Evolutionary conservation across 2,329 filamentous ascomycete genomes (phyloP), one percentile per base, ranked within the genome.

Genomic region (Monilinia vaccinii-corymbosi): DNA sequence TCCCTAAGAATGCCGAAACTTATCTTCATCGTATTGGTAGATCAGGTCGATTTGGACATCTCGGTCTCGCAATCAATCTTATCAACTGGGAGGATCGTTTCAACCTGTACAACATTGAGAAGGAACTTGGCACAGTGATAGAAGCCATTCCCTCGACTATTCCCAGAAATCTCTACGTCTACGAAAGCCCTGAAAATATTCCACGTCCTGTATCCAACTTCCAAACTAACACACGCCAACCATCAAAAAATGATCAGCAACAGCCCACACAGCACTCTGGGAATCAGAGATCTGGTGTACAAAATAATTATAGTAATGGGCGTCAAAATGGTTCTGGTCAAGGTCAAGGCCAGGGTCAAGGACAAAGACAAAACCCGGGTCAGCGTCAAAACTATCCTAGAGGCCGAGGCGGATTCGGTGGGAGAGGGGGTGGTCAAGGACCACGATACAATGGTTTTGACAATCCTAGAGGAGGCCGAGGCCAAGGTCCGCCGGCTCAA

Each of bases 61-160:
- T 97, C 71, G 94, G 94, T 82, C 80, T 99, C 67, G 95, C 95
- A 65, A 99, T 99, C 73, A 99, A 99, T 76, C 79, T 99, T 73
- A 99, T 99, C 81, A 97, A 96, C 75, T 99, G 94, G 94, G 94
- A 99, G 61, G 94, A 99, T 74, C 86, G 94, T 32, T 97, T 96
- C 81, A 99, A 97, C 75, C 82, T 99, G 23, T 99, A 99, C 80
- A 95, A 95, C 74, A 99, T 99, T 68, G 94, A 99, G 75, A 89
- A 95, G 69, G 94, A 99, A 71, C 80, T 99, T 45, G 94, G 94
- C 56, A 99, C 94, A 8, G 94, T 99, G 76, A 99, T 99, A 63
- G 89, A 94, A 72, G 87, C 94, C n/a, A 99, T 99, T 70, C 94
- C 94, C 21, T 82, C 85, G 56, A 88, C 85, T 67, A 99, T 99